Base-by-base conservation (phyloP, 1,139 yeast species). In the Groenewaldozyma auringiensis region DNA sequence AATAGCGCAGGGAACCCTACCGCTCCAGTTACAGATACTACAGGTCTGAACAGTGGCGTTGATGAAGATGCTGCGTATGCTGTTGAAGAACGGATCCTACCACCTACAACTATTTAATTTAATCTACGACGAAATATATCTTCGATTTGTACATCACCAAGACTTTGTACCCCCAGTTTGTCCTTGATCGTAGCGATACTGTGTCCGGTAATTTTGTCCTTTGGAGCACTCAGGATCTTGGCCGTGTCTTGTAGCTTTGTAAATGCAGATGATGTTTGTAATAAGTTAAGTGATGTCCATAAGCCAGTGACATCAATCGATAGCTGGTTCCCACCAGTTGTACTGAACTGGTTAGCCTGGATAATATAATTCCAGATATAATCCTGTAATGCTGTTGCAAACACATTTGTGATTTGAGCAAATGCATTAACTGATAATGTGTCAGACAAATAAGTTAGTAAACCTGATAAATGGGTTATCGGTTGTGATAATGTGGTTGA, bases 341-440 rank as follows among this genome's bases (percentile, higher is more conserved):
- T 52, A 39, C 73, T 74, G 63, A 87, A 87, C 51, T 70, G 74
- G 59, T 83, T 83, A 43, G 80, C 75, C 50, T 81, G 78, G 41
- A 83, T 68, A 42, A 83, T 71, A 46, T 77, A 76, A 52, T 79
- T 83, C 56, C 72, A 69, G 50, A 81, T 63, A 40, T 78, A 71
- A 25, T 65, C 64, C 8, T 80, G 73, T 21, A 83, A 56, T 1
- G 71, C 64, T 4, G 69, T 61, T 0, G 82, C 70, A 2, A 81
- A 63, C 8, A 55, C 53, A 14, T 63, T 52, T 8, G 55, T 38
- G 11, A 69, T 46, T 27, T 59, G 59, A 8, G 50, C 46, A 21
- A 51, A 42, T 47, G 59, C 63, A 29, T 56, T 60, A 21, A 43
- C 64, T 56, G 47, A 66, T 50, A 51, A 69, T 60, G 63, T 57